Percentiles rank a stretch among this genome's conserved stretches.
Conservation (phyloP, 768 basidiomycete genomes). For the Gloeostereum incarnatum region DNA sequence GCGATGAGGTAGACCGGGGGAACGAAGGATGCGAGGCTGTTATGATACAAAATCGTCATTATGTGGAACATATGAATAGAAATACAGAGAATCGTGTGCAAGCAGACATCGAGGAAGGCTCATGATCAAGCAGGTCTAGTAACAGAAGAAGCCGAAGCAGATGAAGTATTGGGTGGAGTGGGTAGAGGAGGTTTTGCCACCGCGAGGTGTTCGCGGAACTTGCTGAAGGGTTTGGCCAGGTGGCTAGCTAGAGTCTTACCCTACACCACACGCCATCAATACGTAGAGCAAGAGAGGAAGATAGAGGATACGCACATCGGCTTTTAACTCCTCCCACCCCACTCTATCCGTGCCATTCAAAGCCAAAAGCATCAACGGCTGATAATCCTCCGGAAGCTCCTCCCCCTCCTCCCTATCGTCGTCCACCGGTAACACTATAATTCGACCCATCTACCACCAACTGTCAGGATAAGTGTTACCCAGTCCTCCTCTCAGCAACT, state of each 20-base stretch:
- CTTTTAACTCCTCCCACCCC: conserved; percentile 58
- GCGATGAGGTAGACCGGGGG: no score
- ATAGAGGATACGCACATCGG: conserved; percentile 36
- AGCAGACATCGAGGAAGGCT: no score
- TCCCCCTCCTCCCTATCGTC: conserved; percentile 18
- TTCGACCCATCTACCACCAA: conserved; percentile 49
- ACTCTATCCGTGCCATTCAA: conserved; percentile 51
- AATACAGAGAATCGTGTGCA: no score
- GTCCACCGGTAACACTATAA: conserved; percentile 59
- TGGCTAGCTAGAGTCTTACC: conserved; percentile 31
- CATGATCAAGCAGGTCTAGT: no score
- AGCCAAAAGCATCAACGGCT: conserved; percentile 62
- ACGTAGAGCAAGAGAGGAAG: conserved; percentile 5
- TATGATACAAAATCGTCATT: no score
- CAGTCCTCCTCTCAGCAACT: not conserved
- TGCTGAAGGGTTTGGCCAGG: conserved; percentile 33
- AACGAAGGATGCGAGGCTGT: no score
- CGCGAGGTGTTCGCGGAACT: conserved; percentile 28
- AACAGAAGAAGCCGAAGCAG: no score
- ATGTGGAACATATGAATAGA: no score
- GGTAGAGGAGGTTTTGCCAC: conserved; percentile 15
- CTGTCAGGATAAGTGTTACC: conserved; percentile 5
- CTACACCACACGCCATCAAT: conserved; percentile 15
- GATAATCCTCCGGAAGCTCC: conserved; percentile 20
- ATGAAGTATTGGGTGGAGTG: no score